Conservation (phyloP, 2,329 filamentous ascomycete species). For the Ophiostoma ulmi region DNA sequence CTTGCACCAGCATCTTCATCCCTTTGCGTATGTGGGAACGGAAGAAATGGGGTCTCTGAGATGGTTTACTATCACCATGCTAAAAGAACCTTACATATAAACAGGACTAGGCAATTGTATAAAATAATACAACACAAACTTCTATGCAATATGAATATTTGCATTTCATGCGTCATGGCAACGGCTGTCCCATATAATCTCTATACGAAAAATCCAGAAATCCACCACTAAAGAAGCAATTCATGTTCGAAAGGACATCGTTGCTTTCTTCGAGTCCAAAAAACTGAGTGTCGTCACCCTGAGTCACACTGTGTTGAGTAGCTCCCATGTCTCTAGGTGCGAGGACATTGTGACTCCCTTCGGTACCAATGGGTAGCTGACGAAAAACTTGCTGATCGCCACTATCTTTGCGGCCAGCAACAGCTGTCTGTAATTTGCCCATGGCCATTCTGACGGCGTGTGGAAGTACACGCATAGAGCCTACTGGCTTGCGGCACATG, state of each 20-base stretch:
- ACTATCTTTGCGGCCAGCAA: neutral
- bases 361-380: neutral
- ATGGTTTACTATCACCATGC: neutral
- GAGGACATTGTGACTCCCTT: neutral
- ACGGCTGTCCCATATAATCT: conserved; percentile 11
- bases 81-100: neutral
- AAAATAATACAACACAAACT: neutral
- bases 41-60: neutral
- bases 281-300: neutral
- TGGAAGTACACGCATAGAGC: conserved; percentile 12
- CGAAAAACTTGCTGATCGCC: neutral
- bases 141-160: neutral
- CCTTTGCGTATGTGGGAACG: neutral
- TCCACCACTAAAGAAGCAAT: conserved; percentile 11
- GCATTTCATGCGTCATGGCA: neutral
- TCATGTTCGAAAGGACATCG: conserved; percentile 9
- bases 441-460: conserved; percentile 10
- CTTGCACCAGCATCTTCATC: neutral
- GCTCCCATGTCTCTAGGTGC: neutral
- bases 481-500: conserved; percentile 13
- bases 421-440: conserved; percentile 10
- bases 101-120: neutral
- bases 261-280: conserved; percentile 10
- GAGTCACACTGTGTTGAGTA: neutral
- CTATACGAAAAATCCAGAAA: conserved; percentile 11